These are phyloP conservation scores for Byssoonygena ceratinophila DNA, from an alignment of 2,329 filamentous ascomycete genomes.

Conservation along the genomic window DNA sequence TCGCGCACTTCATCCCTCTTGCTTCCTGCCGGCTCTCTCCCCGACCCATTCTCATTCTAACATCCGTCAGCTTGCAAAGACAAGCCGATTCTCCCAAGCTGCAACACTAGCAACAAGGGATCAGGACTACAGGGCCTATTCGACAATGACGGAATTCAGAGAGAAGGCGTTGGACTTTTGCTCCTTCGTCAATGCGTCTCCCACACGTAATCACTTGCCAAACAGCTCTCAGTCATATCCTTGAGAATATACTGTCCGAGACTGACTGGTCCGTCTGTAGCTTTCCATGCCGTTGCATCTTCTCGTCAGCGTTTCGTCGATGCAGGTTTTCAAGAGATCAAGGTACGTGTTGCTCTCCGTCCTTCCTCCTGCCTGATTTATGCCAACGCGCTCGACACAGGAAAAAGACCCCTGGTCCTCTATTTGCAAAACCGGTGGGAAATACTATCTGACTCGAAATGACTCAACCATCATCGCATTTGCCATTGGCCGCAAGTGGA, in stretches of 20 bases:
- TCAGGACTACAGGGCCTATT: conserved; percentile 10
- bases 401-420: conserved; percentile 56
- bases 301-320: conserved; percentile 64
- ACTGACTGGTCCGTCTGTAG: conserved; percentile 39
- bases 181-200: conserved; percentile 87
- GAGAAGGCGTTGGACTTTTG: conserved; percentile 64
- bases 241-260: not conserved
- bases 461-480: conserved; percentile 80
- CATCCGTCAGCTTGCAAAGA: conserved; percentile 1
- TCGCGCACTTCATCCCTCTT: not conserved
- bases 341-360: conserved; percentile 35
- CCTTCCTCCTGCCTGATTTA: not conserved
- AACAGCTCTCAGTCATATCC: too few species aligned
- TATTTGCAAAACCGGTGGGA: conserved; percentile 65
- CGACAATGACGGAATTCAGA: conserved; percentile 26
- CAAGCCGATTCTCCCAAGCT: not conserved
- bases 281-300: conserved; percentile 84
- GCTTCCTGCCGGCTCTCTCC: not conserved
- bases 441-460: conserved; percentile 82
- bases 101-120: not conserved
- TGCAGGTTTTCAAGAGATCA: conserved; percentile 79
- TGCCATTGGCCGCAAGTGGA: conserved; percentile 42
- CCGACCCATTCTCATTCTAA: not conserved
- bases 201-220: conserved; percentile 84
- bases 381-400: conserved; percentile 7